Evolutionary conservation across 1,284 basidiomycete genomes (phyloP).

Genomic region (Moesziomyces antarcticus): DNA sequence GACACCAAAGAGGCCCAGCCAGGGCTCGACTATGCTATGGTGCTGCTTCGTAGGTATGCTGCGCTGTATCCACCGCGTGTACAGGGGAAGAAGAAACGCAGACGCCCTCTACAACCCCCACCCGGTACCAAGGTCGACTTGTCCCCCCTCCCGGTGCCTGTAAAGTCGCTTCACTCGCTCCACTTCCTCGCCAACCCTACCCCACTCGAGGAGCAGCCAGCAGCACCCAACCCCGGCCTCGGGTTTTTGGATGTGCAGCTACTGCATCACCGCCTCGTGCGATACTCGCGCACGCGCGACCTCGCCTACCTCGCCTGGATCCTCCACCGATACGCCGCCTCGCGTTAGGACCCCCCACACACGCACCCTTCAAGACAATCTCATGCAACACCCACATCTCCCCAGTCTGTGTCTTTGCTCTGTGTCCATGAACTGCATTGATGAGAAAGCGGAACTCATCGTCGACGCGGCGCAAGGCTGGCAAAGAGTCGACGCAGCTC

Average conservation of each 20-base stretch:
- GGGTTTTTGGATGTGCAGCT: slow-evolving; percentile 54
- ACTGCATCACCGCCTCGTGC: slow-evolving; percentile 56
- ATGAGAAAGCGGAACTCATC: background rate
- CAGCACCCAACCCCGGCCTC: slow-evolving; percentile 21
- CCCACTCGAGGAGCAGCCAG: background rate
- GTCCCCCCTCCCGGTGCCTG: slow-evolving; percentile 17
- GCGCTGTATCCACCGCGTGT: slow-evolving; percentile 22
- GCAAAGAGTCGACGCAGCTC: slow-evolving; percentile 44
- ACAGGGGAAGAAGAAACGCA: background rate
- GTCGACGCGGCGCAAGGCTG: slow-evolving; percentile 16
- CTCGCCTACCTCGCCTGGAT: slow-evolving; percentile 33
- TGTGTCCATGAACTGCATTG: background rate
- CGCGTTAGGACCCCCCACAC: background rate
- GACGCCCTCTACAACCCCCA: background rate
- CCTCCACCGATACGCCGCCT: slow-evolving; percentile 22
- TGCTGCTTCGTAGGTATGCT: slow-evolving; percentile 7
- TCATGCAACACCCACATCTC: too few relatives aligned
- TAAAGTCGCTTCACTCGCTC: slow-evolving; percentile 11
- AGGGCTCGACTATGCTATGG: slow-evolving; percentile 15
- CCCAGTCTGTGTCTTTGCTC: background rate
- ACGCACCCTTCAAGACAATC: background rate
- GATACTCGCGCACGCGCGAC: slow-evolving; percentile 19
- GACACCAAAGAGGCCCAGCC: background rate
- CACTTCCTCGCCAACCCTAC: slow-evolving; percentile 2
- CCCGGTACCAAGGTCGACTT: slow-evolving; percentile 6